Base-by-base conservation (phyloP, 345 rosid genomes). In the Conringia planisiliqua region DNA sequence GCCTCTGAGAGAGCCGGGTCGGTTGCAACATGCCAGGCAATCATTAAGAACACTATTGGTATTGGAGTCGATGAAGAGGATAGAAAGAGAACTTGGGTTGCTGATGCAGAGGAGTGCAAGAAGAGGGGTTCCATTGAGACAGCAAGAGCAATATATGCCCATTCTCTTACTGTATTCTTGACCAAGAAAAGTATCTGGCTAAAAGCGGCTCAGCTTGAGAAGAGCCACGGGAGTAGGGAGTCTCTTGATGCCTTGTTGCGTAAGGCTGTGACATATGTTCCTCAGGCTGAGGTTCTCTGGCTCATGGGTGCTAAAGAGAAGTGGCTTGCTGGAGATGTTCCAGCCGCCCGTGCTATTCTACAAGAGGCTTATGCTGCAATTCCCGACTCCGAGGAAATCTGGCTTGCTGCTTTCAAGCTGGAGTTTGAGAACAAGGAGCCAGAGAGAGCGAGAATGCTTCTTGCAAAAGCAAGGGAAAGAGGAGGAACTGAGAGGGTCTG, bases 261-360 rank as follows among this genome's bases (percentile, higher is more conserved):
- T 24, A 89, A 83, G 80, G 97, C 98, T 9, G 96, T 91, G 61
- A 88, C 90, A 5, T 93, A 91, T 61, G 84, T 86, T 58, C 98
- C 98, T 24, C 97, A 93, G 73, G 96, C 96, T 70, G 97, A 93
- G 81, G 97, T 93, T 73, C 82, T 93, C 60, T 91, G 98, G 98
- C 96, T 93, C 51, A 91, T 93, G 98, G 96, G 94, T 66, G 98
- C 98, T 24, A 93, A 91, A 77, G 98, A 93, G 80, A 93, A 93
- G 78, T 91, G 98, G 98, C 96, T 93, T 74, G 92, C 97, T 35
- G 97, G 97, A 67, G 98, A 93, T 82, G 98, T 93, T 55, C 90
- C 91, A 46, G 87, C 94, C 33, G 97, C 97, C 16, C 87, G 98
- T 68, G 92, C 93, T 42, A 93, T 89, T 76, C 94, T 93, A 74